Evolutionary conservation across 306 rosid genomes (phyloP).

Genomic region (Cucurbita argyrosperma): DNA sequence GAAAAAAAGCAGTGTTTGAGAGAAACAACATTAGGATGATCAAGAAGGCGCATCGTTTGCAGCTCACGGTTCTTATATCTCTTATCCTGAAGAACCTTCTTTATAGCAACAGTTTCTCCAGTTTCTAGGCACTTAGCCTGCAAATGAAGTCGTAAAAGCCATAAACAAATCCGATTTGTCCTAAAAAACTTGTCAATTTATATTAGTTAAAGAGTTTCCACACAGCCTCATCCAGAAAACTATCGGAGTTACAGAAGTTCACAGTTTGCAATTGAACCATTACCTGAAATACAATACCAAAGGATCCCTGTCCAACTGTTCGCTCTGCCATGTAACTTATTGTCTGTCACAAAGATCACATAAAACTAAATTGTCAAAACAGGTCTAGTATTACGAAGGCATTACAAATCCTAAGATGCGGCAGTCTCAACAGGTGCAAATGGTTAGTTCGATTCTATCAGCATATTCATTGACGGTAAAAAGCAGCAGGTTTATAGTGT

Average conservation of each 20-base stretch:
- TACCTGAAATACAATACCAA: constrained; percentile 67
- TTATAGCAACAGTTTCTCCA: constrained; percentile 24
- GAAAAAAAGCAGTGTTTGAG: constrained; percentile 67
- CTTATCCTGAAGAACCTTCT: constrained; percentile 35
- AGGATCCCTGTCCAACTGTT: constrained; percentile 55
- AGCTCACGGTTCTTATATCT: constrained; percentile 59
- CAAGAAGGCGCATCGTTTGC: constrained; percentile 73
- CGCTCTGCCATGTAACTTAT: constrained; percentile 75
- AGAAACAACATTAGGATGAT: constrained; percentile 58
- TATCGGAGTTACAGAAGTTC: not conserved
- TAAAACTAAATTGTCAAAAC: not conserved
- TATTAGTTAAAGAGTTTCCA: not conserved
- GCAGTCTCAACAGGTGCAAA: not conserved
- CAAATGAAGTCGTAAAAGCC: constrained; percentile 5
- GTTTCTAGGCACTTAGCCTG: constrained; percentile 61
- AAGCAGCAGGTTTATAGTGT: not conserved
- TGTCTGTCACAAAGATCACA: constrained; percentile 25
- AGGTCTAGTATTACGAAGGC: not conserved
- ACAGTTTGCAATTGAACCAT: constrained; percentile 2
- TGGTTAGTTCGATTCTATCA: not conserved
- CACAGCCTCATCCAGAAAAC: not conserved
- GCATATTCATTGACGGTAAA: not conserved
- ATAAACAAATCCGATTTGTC: not conserved
- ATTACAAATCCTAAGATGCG: not conserved
- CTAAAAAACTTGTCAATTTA: not conserved